A percentile compares a stretch with the other conserved stretches of the same genome.
These are phyloP conservation scores for Linum tenue DNA, from an alignment of 345 rosid species.

Conservation along the genomic window DNA sequence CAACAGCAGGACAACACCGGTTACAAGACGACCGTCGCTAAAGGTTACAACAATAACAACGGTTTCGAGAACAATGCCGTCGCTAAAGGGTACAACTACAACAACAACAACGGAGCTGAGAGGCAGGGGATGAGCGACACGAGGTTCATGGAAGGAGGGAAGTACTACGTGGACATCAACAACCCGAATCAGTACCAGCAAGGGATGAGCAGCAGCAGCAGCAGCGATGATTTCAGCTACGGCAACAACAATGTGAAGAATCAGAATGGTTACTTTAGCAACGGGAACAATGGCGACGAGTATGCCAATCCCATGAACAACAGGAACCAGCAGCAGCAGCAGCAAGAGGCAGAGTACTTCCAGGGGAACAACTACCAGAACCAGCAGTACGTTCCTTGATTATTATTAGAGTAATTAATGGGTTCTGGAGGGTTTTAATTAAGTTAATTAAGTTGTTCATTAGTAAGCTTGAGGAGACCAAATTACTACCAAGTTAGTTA, in stretches of 20 bases:
- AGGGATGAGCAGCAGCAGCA: background rate
- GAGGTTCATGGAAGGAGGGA: background rate
- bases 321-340: background rate
- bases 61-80: background rate
- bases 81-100: background rate
- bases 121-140: slow-evolving; percentile 7
- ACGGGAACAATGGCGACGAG: background rate
- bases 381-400: background rate
- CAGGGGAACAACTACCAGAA: background rate
- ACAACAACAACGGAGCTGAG: background rate
- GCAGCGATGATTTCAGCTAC: background rate
- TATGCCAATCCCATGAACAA: background rate
- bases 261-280: background rate
- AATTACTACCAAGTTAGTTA: too few species aligned
- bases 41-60: background rate
- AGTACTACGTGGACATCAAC: background rate
- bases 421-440: too few species aligned
- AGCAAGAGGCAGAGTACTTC: background rate
- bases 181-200: background rate
- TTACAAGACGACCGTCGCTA: background rate
- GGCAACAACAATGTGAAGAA: background rate
- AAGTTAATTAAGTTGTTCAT: too few species aligned
- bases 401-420: too few species aligned
- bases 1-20: background rate
- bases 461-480: too few species aligned